These are phyloP conservation scores for Lathyrus aphaca DNA, from an alignment of 306 rosid genomes.

Conservation along the genomic window DNA sequence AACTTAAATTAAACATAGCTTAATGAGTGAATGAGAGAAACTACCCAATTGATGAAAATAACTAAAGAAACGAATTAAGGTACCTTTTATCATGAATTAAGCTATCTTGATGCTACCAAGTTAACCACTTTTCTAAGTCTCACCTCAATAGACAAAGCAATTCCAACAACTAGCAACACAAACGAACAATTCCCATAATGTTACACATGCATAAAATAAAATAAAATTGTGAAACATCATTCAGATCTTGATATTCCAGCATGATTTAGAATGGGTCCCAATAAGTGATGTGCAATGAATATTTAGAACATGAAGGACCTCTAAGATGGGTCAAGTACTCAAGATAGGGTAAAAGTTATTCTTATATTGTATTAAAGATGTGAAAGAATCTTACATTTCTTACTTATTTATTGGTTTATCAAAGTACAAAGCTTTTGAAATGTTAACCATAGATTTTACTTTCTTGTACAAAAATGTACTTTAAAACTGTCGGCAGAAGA, in stretches of 20 bases:
- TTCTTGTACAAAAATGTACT: slow-evolving; percentile 7
- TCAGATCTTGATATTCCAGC: slow-evolving; percentile 25
- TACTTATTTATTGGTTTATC: slow-evolving; percentile 19
- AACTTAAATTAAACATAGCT: no score
- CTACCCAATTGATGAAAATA: no score
- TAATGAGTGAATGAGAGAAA: no score
- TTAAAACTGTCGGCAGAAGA: slow-evolving; percentile 45
- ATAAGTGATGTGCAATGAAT: slow-evolving; percentile 3
- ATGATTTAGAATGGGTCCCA: slow-evolving; percentile 32
- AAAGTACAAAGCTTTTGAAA: slow-evolving; percentile 27
- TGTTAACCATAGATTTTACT: slow-evolving; percentile 31
- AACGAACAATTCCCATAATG: slow-evolving; percentile 5
- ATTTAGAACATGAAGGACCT: slow-evolving; percentile 32
- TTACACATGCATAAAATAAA: background rate
- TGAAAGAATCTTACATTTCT: background rate
- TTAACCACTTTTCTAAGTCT: slow-evolving; percentile 18
- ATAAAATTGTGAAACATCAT: slow-evolving; percentile 12
- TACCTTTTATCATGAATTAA: background rate
- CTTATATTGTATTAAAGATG: slow-evolving; percentile 28
- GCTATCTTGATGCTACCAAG: slow-evolving; percentile 17
- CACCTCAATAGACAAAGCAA: slow-evolving; percentile 31
- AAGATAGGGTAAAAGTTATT: slow-evolving; percentile 28
- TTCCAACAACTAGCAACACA: slow-evolving; percentile 32
- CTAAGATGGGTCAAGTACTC: slow-evolving; percentile 13
- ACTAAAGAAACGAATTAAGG: background rate